These are phyloP conservation scores for Carnegiea gigantea DNA, from an alignment of 179 eudicot genomes.

Conservation along the genomic window DNA sequence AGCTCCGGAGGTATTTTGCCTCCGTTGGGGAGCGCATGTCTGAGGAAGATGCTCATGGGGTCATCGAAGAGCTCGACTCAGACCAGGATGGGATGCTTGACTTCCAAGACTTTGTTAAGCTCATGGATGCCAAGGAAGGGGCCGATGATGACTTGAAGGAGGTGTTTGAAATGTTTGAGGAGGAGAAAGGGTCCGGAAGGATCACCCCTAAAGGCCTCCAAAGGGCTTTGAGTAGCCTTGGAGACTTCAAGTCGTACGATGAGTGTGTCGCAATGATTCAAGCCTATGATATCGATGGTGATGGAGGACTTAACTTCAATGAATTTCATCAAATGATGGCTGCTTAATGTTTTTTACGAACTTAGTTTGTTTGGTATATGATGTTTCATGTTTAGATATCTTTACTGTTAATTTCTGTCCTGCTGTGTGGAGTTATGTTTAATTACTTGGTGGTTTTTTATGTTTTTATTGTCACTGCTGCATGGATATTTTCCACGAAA, in stretches of 20 bases:
- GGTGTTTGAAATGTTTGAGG: slow-evolving; percentile 68
- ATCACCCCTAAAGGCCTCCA: slow-evolving; percentile 73
- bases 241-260: slow-evolving; percentile 54
- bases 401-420: no score
- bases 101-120: slow-evolving; percentile 51
- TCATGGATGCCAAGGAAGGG: slow-evolving; percentile 47
- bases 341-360: not conserved
- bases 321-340: slow-evolving; percentile 75
- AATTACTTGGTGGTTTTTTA: no score
- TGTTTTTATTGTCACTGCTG: no score
- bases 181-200: slow-evolving; percentile 61
- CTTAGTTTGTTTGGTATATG: not conserved
- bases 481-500: no score
- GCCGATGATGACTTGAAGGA: slow-evolving; percentile 48
- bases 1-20: slow-evolving; percentile 50
- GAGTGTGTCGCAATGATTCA: slow-evolving; percentile 73
- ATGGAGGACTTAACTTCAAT: slow-evolving; percentile 64
- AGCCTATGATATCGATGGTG: slow-evolving; percentile 63
- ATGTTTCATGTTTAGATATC: no score
- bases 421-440: no score
- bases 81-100: slow-evolving; percentile 57
- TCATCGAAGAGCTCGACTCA: slow-evolving; percentile 55
- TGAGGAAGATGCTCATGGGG: slow-evolving; percentile 52
- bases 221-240: slow-evolving; percentile 49
- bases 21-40: slow-evolving; percentile 64